A percentile compares a stretch with the other conserved stretches of the same genome.
Conservation (phyloP, 2,329 filamentous ascomycete species). For the Aureobasidium sp. region DNA sequence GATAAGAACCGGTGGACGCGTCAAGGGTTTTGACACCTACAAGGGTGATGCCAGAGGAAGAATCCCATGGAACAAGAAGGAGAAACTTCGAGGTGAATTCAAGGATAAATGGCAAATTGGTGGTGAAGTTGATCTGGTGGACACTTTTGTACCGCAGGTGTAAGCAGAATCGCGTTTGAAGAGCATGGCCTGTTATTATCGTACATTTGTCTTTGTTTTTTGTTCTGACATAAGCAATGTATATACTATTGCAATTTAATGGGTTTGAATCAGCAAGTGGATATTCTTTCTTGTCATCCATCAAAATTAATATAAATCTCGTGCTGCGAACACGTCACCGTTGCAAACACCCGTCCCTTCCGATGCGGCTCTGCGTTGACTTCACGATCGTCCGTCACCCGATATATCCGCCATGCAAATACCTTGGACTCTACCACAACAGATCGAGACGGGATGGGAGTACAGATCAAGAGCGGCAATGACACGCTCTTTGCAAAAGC, state of each 20-base stretch:
- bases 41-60: neutral
- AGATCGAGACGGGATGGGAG: neutral
- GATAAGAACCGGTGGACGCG: neutral
- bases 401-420: neutral
- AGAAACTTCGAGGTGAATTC: neutral
- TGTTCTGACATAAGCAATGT: no score
- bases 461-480: neutral
- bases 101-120: neutral
- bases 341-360: slow-evolving; percentile 9
- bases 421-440: neutral
- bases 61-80: neutral
- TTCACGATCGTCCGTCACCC: slow-evolving; percentile 1
- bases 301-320: neutral
- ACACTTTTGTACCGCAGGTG: no score
- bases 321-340: slow-evolving; percentile 8
- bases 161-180: no score
- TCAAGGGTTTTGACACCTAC: neutral
- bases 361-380: slow-evolving; percentile 12
- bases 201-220: no score
- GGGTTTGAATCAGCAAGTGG: no score
- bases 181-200: no score
- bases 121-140: no score
- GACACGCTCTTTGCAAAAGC: neutral
- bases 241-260: no score
- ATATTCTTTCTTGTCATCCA: no score